Conservation (phyloP, 331 rosid genomes). For the Dryas integrifolia region DNA sequence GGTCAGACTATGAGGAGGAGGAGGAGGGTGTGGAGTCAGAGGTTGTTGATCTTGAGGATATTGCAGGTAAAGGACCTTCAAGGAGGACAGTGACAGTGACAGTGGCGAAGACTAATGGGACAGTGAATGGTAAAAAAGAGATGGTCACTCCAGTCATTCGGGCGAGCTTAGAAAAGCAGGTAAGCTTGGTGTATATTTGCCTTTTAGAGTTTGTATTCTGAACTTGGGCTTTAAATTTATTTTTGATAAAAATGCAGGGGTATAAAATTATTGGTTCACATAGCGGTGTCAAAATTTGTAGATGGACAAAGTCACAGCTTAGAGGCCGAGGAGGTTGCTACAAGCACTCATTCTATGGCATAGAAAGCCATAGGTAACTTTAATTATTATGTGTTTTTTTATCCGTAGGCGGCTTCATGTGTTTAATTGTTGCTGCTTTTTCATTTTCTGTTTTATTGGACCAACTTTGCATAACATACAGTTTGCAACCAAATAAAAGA, state of each 20-base stretch:
- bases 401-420: background rate
- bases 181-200: slow-evolving; percentile 14
- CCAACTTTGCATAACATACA: background rate
- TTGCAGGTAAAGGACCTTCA: slow-evolving; percentile 90
- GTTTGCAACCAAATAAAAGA: background rate
- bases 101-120: slow-evolving; percentile 56
- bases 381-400: background rate
- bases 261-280: slow-evolving; percentile 93
- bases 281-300: slow-evolving; percentile 95
- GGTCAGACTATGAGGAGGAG: slow-evolving; percentile 36
- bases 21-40: slow-evolving; percentile 45
- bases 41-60: slow-evolving; percentile 90
- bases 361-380: slow-evolving; percentile 90
- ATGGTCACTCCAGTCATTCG: slow-evolving; percentile 96
- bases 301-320: slow-evolving; percentile 99
- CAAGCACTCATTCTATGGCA: slow-evolving; percentile 98
- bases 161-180: slow-evolving; percentile 90
- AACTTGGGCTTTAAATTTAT: background rate
- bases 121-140: slow-evolving; percentile 54
- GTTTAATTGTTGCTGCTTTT: background rate
- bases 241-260: slow-evolving; percentile 58
- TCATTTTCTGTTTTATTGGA: background rate
- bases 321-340: slow-evolving; percentile 98
- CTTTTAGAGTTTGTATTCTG: background rate
- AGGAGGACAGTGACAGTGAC: slow-evolving; percentile 35